These are phyloP conservation scores for Ophioceras dolichostomum DNA, from an alignment of 2,329 filamentous ascomycete genomes.

Conservation along the genomic window DNA sequence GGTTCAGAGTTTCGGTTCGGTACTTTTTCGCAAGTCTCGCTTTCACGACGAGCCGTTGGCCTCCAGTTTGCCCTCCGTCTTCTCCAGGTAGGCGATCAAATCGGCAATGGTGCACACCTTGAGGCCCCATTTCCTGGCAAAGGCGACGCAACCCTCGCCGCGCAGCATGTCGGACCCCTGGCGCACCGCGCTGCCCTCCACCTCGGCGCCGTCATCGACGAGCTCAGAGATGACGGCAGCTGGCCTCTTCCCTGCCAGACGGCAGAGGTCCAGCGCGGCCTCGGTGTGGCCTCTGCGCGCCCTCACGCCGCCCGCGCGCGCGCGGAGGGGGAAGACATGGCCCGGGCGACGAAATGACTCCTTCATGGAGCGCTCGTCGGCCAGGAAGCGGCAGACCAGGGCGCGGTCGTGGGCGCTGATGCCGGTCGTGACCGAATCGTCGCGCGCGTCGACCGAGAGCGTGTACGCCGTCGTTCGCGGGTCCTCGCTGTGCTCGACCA, in stretches of 20 bases:
- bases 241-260: conserved; percentile 63
- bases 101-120: conserved; percentile 95
- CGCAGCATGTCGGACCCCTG: conserved; percentile 77
- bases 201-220: conserved; percentile 70
- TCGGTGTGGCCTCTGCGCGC: conserved; percentile 82
- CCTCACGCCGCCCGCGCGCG: conserved; percentile 67
- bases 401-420: conserved; percentile 84
- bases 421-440: conserved; percentile 68
- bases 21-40: too few species aligned
- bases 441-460: conserved; percentile 69
- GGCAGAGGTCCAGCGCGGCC: conserved; percentile 82
- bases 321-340: conserved; percentile 78
- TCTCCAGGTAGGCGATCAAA: conserved; percentile 67
- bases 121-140: conserved; percentile 79
- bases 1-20: too few species aligned
- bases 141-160: conserved; percentile 74
- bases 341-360: conserved; percentile 68
- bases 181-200: conserved; percentile 54
- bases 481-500: conserved; percentile 68
- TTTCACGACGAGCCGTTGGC: conserved; percentile 24
- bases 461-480: conserved; percentile 89
- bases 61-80: conserved; percentile 51
- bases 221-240: conserved; percentile 86
- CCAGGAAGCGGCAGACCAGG: conserved; percentile 67
- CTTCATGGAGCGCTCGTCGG: conserved; percentile 45